Evolutionary conservation across 371 early-diverging fungal species (phyloP).

Genomic region (Chytridiales sp.): DNA sequence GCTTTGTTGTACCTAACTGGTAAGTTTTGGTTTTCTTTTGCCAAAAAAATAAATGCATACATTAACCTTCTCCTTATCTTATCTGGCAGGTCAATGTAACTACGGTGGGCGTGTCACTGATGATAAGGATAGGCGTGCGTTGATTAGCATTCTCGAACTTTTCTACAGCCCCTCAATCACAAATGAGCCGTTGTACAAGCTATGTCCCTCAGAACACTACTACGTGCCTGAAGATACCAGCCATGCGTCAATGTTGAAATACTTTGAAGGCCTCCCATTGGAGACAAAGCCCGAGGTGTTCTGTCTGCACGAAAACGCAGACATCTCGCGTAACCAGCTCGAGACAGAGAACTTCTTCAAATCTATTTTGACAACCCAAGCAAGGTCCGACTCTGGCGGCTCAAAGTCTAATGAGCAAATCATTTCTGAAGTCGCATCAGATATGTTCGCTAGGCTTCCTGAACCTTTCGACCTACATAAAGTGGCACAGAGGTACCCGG

Average conservation of each 20-base stretch:
- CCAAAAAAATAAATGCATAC: neutral
- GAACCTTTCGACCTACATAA: slow-evolving; percentile 38
- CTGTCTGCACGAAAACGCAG: slow-evolving; percentile 56
- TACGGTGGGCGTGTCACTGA: slow-evolving; percentile 59
- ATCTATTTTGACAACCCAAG: slow-evolving; percentile 51
- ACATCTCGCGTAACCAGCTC: slow-evolving; percentile 54
- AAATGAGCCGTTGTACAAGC: slow-evolving; percentile 27
- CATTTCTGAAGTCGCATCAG: slow-evolving; percentile 45
- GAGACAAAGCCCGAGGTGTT: slow-evolving; percentile 57
- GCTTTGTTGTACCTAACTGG: slow-evolving; percentile 54
- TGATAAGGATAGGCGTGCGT: slow-evolving; percentile 52
- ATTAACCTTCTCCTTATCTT: neutral
- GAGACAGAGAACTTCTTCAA: slow-evolving; percentile 52
- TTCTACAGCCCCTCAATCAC: slow-evolving; percentile 40
- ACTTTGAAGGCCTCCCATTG: slow-evolving; percentile 48
- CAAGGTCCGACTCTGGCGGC: slow-evolving; percentile 43
- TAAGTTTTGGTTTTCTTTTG: slow-evolving; percentile 14
- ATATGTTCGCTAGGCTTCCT: slow-evolving; percentile 51
- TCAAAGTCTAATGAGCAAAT: slow-evolving; percentile 48
- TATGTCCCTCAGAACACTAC: slow-evolving; percentile 46
- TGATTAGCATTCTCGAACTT: slow-evolving; percentile 42
- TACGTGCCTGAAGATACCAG: slow-evolving; percentile 38
- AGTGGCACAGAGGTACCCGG: slow-evolving; percentile 47
- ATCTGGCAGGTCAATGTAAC: slow-evolving; percentile 48
- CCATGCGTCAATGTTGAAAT: slow-evolving; percentile 42